Base-by-base conservation (phyloP, 495 filamentous ascomycete genomes). In the Xylaria intraflava region DNA sequence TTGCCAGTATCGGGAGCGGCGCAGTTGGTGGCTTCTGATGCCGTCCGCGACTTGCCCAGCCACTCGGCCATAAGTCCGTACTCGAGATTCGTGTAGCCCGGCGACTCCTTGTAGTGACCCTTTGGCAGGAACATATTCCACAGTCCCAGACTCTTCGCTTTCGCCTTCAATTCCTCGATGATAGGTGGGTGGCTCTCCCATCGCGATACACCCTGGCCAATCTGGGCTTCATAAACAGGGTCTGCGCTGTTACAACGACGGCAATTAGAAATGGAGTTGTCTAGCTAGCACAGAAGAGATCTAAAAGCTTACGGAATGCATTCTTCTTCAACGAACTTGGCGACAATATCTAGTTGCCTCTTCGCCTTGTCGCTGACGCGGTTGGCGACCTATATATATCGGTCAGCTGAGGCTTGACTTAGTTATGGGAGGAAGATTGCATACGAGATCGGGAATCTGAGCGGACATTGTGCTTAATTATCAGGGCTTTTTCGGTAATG, bases 101-200 rank as follows among this genome's bases (percentile, higher is more conserved):
- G 90, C 14, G 90, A 92, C 70, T 96, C 87, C 56, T 83, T 87
- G 78, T 95, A 97, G 73, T 96, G 91, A 59, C 83, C 89, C 72
- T 88, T 92, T 42, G 92, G 87, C 54, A 98, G 70, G 78, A 98
- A 98, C 83, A 98, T 87, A 69, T 98, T 98, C 93, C 93, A 98
- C 40, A 98, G 77, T 0, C 93, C 93, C n/a, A 91, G 75, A 62
- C 84, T 77, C 65, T 79, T 80, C 11, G 93, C 93, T 65, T 88
- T 88, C 44, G 73, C 70, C 78, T 98, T 98, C 57, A 98, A 78
- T 36, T 88, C 82, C 59, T 97, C 93, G 56, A 98, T 79, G 53
- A 98, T 74, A 26, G 80, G 64, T 20, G 93, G 93, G 65, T 89
- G 86, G 27, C 79, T 75, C 53, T 83, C 77, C 87, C 90, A 81